phyloP scores from a whole-genome alignment of 768 basidiomycete genomes.

The Suillus bovinus region DNA sequence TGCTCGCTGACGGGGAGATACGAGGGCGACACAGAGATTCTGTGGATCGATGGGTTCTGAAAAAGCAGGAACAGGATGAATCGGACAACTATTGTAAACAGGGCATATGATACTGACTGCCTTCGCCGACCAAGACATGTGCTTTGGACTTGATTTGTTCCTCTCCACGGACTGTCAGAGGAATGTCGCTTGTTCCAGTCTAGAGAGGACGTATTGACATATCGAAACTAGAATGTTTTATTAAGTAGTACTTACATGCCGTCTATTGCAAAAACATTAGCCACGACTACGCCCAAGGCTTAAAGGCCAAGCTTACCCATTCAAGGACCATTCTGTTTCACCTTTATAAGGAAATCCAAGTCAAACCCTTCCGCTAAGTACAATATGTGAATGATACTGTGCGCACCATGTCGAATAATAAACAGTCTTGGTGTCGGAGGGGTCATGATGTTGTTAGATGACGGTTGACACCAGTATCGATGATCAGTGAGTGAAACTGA shows the following conservation, averaged over 20 bases:
- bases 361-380: background rate
- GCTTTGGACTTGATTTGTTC: slow-evolving; percentile 68
- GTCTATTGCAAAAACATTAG: slow-evolving; percentile 37
- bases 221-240: background rate
- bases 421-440: slow-evolving; percentile 74
- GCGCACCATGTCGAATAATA: slow-evolving; percentile 74
- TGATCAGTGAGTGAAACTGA: background rate
- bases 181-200: slow-evolving; percentile 89
- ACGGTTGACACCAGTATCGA: background rate
- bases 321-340: slow-evolving; percentile 93
- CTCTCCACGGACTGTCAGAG: slow-evolving; percentile 77
- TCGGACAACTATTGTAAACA: background rate
- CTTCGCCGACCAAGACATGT: slow-evolving; percentile 67
- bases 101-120: slow-evolving; percentile 51
- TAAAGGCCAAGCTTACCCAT: slow-evolving; percentile 52
- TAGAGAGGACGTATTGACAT: slow-evolving; percentile 31
- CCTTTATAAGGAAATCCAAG: slow-evolving; percentile 42
- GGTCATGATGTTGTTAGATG: slow-evolving; percentile 23
- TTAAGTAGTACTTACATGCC: slow-evolving; percentile 60
- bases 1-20: slow-evolving; percentile 89
- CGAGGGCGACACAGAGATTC: slow-evolving; percentile 70
- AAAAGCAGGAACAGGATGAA: background rate
- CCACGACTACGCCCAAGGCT: slow-evolving; percentile 10
- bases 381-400: background rate
- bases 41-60: slow-evolving; percentile 76